Evolutionary conservation across 2,329 filamentous ascomycete genomes (phyloP).

Genomic region (Botrytis fabae): DNA sequence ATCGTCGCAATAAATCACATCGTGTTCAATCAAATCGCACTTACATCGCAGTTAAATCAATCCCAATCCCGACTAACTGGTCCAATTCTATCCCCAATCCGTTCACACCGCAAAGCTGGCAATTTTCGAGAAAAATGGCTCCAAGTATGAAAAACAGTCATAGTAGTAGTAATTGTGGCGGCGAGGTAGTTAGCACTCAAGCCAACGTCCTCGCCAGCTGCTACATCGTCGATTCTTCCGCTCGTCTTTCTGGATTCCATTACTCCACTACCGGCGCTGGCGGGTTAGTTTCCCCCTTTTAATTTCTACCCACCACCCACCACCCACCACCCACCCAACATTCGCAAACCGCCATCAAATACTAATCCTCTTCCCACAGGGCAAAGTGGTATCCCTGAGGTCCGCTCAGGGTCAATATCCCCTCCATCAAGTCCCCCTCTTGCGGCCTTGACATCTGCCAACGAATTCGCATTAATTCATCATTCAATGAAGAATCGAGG

Average conservation of each 20-base stretch:
- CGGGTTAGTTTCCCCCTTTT: constrained; percentile 52
- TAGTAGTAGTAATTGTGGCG: constrained; percentile 74
- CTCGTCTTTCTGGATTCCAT: constrained; percentile 79
- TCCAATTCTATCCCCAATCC: constrained; percentile 14
- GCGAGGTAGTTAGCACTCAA: constrained; percentile 54
- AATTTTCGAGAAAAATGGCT: constrained; percentile 38
- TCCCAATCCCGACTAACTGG: background rate
- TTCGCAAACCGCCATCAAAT: constrained; percentile 13
- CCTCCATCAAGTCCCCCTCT: constrained; percentile 89
- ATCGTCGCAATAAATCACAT: background rate
- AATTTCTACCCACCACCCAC: background rate
- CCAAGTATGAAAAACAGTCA: constrained; percentile 40
- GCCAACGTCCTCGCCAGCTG: constrained; percentile 86
- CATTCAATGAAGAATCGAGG: constrained; percentile 38
- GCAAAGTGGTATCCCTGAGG: constrained; percentile 95
- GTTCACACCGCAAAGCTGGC: constrained; percentile 39
- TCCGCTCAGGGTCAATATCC: constrained; percentile 63
- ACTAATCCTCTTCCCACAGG: constrained; percentile 50
- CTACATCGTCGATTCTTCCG: constrained; percentile 77
- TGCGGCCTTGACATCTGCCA: constrained; percentile 68
- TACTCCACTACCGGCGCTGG: constrained; percentile 92
- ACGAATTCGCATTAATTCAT: constrained; percentile 66
- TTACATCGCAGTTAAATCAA: constrained; percentile 15
- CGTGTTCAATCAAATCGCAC: constrained; percentile 1
- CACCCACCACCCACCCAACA: background rate